Evolutionary conservation across 768 basidiomycete species (phyloP).

Genomic region (Tulasnella sp.): DNA sequence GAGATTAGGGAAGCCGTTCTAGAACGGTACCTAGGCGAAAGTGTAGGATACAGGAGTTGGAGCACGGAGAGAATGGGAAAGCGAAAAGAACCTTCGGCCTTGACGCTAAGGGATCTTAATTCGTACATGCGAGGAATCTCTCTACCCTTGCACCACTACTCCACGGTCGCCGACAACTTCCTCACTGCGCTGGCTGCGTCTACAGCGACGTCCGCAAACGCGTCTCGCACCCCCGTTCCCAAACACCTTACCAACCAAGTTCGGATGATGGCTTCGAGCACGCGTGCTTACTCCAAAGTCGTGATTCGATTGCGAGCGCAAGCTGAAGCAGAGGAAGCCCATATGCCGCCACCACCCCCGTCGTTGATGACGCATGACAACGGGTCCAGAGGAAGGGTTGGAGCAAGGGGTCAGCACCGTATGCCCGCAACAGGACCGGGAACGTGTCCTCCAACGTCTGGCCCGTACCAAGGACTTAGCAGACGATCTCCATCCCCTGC

Average conservation of each 20-base stretch:
- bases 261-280: constrained; percentile 46
- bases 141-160: constrained; percentile 69
- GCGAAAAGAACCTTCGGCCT: constrained; percentile 52
- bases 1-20: constrained; percentile 60
- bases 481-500: constrained; percentile 70
- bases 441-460: constrained; percentile 21
- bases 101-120: constrained; percentile 68
- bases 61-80: constrained; percentile 34
- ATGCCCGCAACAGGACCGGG: constrained; percentile 26
- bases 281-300: constrained; percentile 75
- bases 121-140: constrained; percentile 78
- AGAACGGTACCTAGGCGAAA: constrained; percentile 58
- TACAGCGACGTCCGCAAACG: not conserved
- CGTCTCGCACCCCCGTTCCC: not conserved
- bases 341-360: constrained; percentile 4
- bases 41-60: constrained; percentile 74
- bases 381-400: not conserved
- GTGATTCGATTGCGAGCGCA: constrained; percentile 73
- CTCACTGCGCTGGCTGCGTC: constrained; percentile 44
- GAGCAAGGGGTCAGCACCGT: constrained; percentile 17
- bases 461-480: constrained; percentile 37
- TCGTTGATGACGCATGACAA: not conserved
- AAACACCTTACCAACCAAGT: constrained; percentile 18
- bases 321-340: constrained; percentile 56
- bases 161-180: constrained; percentile 55